Evolutionary conservation across 768 basidiomycete genomes (phyloP).

Genomic region (Coprinopsis sp.): DNA sequence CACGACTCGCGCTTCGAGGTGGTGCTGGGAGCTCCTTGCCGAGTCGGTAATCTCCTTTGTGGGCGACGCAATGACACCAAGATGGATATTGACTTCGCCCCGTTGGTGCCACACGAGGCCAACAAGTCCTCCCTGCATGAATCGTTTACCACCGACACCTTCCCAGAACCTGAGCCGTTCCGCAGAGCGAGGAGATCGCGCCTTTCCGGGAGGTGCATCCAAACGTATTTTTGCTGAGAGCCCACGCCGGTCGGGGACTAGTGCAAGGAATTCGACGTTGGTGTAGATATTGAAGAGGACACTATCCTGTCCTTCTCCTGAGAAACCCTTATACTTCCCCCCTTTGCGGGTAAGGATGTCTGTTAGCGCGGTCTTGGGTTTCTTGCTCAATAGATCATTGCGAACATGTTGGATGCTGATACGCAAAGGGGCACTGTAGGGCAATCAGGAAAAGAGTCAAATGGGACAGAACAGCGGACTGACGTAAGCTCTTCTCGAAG

Average conservation of each 20-base stretch:
- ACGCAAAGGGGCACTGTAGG: conserved; percentile 46
- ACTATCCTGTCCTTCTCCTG: conserved; percentile 35
- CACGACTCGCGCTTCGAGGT: conserved; percentile 37
- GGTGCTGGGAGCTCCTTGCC: conserved; percentile 22
- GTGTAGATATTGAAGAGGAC: conserved; percentile 64
- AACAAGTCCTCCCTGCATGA: conserved; percentile 49
- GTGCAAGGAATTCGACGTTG: conserved; percentile 37
- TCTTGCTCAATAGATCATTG: conserved; percentile 34
- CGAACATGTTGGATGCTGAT: conserved; percentile 44
- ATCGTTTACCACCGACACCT: conserved; percentile 39
- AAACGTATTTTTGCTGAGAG: conserved; percentile 36
- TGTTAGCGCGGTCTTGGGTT: conserved; percentile 34
- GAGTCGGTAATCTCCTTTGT: conserved; percentile 35
- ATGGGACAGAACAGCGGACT: conserved; percentile 14
- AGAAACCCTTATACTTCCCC: conserved; percentile 50
- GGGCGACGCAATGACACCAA: conserved; percentile 39
- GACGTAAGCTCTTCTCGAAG: conserved; percentile 70
- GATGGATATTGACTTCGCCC: conserved; percentile 29
- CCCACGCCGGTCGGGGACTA: conserved; percentile 34
- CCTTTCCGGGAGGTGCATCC: conserved; percentile 42
- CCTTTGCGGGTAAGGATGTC: conserved; percentile 48
- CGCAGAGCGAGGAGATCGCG: conserved; percentile 29
- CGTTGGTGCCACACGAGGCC: conserved; percentile 39
- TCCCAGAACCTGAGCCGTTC: conserved; percentile 48
- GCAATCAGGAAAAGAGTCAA: neutral